These are phyloP conservation scores for Allium fistulosum DNA, from an alignment of 106 monocot genomes.

Conservation along the genomic window DNA sequence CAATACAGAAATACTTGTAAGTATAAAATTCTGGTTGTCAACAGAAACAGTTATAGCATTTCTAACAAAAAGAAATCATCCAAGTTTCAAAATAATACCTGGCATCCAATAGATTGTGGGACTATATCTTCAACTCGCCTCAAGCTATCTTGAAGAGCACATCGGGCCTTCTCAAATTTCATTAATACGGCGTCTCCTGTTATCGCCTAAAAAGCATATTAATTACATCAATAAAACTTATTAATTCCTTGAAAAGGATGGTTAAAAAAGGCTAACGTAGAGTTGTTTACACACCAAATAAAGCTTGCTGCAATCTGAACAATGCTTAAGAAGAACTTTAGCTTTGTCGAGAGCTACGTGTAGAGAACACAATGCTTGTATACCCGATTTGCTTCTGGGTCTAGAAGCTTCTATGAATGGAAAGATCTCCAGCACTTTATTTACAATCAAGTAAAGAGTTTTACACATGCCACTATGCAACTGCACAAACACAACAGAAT, in stretches of 20 bases:
- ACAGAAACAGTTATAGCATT: no score
- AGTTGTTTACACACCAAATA: conserved; percentile 55
- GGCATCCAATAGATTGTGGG: conserved; percentile 55
- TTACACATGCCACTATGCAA: conserved; percentile 69
- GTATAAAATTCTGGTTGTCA: no score
- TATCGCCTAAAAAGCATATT: conserved; percentile 45
- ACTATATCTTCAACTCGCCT: conserved; percentile 62
- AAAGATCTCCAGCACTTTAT: conserved; percentile 65
- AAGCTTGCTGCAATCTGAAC: conserved; percentile 84
- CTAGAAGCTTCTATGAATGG: conserved; percentile 74
- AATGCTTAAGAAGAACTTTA: conserved; percentile 77
- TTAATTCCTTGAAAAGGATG: background rate
- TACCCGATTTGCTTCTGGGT: conserved; percentile 90
- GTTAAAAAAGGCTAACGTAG: background rate
- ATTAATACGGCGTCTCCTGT: conserved; percentile 66
- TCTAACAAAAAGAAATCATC: no score
- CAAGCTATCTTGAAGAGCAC: conserved; percentile 58
- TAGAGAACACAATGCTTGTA: conserved; percentile 73
- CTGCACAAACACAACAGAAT: conserved; percentile 23
- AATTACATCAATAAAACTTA: background rate
- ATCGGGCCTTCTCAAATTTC: conserved; percentile 83
- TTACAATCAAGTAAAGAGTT: conserved; percentile 45
- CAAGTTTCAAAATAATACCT: conserved; percentile 28
- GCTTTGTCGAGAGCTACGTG: conserved; percentile 80
- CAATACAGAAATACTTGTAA: no score